Evolutionary conservation across 163 green algal species (phyloP).

Genomic region (Volvox carteri): DNA sequence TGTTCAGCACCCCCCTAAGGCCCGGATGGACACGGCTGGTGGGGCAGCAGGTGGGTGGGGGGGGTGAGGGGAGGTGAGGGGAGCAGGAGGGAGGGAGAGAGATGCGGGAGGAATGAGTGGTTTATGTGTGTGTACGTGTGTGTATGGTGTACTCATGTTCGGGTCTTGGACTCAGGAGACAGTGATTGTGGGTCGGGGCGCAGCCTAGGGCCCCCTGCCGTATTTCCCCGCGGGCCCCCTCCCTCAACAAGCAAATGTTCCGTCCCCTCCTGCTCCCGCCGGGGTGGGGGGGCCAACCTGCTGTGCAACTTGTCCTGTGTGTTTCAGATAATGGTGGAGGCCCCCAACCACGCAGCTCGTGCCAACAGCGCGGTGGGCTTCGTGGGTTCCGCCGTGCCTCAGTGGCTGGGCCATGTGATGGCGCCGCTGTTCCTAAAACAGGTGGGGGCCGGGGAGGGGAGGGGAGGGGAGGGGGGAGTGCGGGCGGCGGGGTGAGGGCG

Average conservation of each 20-base stretch:
- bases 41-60: conserved; percentile 7
- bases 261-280: too few species aligned
- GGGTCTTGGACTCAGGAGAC: too few species aligned
- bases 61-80: background rate
- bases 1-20: conserved; percentile 12
- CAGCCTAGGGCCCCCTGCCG: too few species aligned
- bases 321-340: conserved; percentile 1
- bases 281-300: too few species aligned
- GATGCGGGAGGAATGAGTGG: too few species aligned
- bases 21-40: conserved; percentile 14
- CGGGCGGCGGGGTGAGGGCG: too few species aligned
- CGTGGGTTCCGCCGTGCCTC: conserved; percentile 7
- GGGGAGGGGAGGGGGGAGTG: background rate
- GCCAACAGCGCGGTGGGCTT: conserved; percentile 17
- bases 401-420: conserved; percentile 12
- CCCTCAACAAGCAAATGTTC: too few species aligned
- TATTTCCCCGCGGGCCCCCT: too few species aligned
- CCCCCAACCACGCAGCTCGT: background rate
- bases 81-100: background rate
- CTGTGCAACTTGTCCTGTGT: too few species aligned
- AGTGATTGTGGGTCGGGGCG: too few species aligned
- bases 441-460: conserved; percentile 14
- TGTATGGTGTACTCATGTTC: too few species aligned
- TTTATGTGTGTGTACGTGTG: too few species aligned
- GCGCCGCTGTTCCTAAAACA: conserved; percentile 39